Conservation (phyloP, 2,329 filamentous ascomycete genomes). For the Truncatella angustata region DNA sequence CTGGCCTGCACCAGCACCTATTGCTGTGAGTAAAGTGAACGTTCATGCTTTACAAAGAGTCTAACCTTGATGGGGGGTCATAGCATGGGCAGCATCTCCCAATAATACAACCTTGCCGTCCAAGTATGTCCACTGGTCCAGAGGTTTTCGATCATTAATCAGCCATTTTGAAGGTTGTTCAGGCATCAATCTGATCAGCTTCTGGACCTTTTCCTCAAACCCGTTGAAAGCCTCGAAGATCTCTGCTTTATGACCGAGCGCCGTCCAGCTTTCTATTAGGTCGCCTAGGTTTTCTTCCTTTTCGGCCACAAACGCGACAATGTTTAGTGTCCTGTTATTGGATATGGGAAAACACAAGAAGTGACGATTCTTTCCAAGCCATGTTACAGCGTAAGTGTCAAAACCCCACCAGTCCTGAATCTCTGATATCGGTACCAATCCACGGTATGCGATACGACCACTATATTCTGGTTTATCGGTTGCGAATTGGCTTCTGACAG, state of each 20-base stretch:
- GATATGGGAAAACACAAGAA: slow-evolving; percentile 35
- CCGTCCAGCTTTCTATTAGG: slow-evolving; percentile 34
- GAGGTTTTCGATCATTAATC: slow-evolving; percentile 4
- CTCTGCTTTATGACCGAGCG: slow-evolving; percentile 19
- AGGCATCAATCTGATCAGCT: slow-evolving; percentile 1
- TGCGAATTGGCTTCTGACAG: slow-evolving; percentile 21
- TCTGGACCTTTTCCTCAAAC: slow-evolving; percentile 1
- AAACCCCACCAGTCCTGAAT: slow-evolving; percentile 25
- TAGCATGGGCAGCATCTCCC: slow-evolving; percentile 49
- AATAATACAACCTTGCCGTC: slow-evolving; percentile 36
- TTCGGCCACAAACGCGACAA: slow-evolving; percentile 33
- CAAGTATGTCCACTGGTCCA: slow-evolving; percentile 8
- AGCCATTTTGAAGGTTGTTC: slow-evolving; percentile 4
- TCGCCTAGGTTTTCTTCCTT: slow-evolving; percentile 28
- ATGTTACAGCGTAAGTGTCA: slow-evolving; percentile 23
- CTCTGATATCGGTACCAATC: slow-evolving; percentile 16
- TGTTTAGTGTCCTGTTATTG: slow-evolving; percentile 31
- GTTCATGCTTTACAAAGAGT: no score
- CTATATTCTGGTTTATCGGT: slow-evolving; percentile 19
- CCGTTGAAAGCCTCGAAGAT: slow-evolving; percentile 5
- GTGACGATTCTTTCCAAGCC: slow-evolving; percentile 33
- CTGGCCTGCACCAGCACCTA: slow-evolving; percentile 43
- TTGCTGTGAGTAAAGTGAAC: slow-evolving; percentile 5
- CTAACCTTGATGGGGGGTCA: slow-evolving; percentile 33
- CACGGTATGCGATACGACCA: slow-evolving; percentile 23